Evolutionary conservation across 2,329 filamentous ascomycete genomes (phyloP).

Genomic region (Diatrype stigma): DNA sequence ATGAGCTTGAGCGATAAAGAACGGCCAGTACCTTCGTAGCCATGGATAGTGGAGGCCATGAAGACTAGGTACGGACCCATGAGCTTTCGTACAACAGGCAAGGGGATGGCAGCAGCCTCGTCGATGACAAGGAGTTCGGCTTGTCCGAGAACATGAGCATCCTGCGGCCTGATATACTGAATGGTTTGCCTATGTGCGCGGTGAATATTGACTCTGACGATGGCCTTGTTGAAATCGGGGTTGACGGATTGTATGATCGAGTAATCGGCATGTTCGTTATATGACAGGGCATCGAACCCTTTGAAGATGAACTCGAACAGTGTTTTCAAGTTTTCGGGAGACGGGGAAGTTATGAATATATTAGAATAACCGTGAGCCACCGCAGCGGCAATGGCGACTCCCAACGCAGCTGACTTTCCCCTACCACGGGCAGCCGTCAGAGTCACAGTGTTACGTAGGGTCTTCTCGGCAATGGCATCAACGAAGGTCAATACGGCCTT

Average conservation of each 20-base stretch:
- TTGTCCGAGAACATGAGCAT: conserved; percentile 90
- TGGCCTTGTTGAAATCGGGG: conserved; percentile 98
- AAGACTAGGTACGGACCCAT: conserved; percentile 97
- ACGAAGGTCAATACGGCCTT: conserved; percentile 97
- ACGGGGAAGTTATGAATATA: conserved; percentile 97
- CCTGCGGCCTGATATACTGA: conserved; percentile 96
- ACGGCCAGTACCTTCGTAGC: conserved; percentile 93
- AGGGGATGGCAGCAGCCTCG: conserved; percentile 91
- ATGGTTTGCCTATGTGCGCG: conserved; percentile 94
- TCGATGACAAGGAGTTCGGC: conserved; percentile 95
- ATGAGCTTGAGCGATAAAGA: conserved; percentile 95
- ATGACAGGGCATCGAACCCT: conserved; percentile 90
- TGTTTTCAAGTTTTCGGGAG: conserved; percentile 96
- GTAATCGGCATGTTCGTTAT: conserved; percentile 94
- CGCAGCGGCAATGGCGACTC: conserved; percentile 89
- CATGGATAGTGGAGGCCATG: conserved; percentile 99
- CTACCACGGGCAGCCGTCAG: conserved; percentile 90
- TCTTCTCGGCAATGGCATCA: conserved; percentile 95
- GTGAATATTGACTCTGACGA: conserved; percentile 94
- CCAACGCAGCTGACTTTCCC: conserved; percentile 94
- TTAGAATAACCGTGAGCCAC: conserved; percentile 97
- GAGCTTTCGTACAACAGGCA: conserved; percentile 87
- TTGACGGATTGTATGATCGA: conserved; percentile 98
- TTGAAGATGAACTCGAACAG: conserved; percentile 98
- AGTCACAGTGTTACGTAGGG: conserved; percentile 85